Evolutionary conservation across 495 filamentous ascomycete species (phyloP), one percentile per base, ranked within the genome.

Genomic region (Tuber calosporum): DNA sequence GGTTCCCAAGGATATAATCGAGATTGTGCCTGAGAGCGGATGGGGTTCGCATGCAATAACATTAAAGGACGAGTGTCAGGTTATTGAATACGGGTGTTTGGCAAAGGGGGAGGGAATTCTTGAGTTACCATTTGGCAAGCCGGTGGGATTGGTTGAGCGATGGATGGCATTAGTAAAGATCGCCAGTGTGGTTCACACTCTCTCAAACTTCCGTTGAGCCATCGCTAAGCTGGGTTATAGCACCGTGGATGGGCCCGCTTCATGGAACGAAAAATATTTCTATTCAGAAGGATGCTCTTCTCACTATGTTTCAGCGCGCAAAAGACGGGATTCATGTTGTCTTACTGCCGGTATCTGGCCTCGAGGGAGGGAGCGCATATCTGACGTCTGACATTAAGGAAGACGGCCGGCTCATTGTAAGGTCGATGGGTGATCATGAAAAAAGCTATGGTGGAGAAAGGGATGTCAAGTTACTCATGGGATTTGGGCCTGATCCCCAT

Each of bases 211-310:
- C 17, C n/a, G 20, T 13, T 20, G 38, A 19, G 19, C 40, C 72
- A 26, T 73, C 15, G 30, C 22, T 73, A 11, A 39, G 9, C 19
- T 68, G 8, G 20, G 83, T 89, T 4, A 94, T 88, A 88, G 86
- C 84, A 37, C 90, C 93, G 0, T 97, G 94, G 95, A 83, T 97
- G 13, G 92, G 90, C 0, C 94, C 95, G 20, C 84, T 92, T n/a
- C 94, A 98, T 81, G 94, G 94, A 17, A 88, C 86, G 72, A 82
- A 84, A 8, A 82, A 83, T 4, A 90, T 95, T 40, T 79, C 79
- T 11, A 84, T 92, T 34, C 89, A 89, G 30, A 91, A 93, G 77
- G 92, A 96, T 81, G 92, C 90, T 4, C 81, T 97, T 0, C 78
- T 97, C 58, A 90, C 89, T 70, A 91, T 93, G 0, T 97, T 97